These are phyloP conservation scores for Ustilago cynodontis DNA, from an alignment of 1,284 basidiomycete genomes.

Conservation along the genomic window DNA sequence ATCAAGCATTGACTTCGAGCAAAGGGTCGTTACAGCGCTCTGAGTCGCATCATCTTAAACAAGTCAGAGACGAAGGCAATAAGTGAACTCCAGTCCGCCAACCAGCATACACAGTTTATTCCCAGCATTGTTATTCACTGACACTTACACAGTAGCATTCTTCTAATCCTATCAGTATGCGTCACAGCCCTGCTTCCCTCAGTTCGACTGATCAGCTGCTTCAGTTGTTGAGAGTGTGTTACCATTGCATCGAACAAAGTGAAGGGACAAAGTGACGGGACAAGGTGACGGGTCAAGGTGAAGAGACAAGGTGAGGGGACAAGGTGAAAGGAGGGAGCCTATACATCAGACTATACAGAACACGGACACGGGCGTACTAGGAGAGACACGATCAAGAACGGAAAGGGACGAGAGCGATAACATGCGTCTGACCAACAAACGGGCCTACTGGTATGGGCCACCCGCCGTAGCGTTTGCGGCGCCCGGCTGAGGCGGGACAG, in stretches of 20 bases:
- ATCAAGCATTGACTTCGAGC: slow-evolving; percentile 16
- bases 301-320: no score
- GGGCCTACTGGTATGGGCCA: slow-evolving; percentile 1
- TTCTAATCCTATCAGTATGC: slow-evolving; percentile 2
- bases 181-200: not conserved
- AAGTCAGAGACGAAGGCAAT: slow-evolving; percentile 22
- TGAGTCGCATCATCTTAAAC: slow-evolving; percentile 36
- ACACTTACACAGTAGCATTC: not conserved
- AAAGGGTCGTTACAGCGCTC: slow-evolving; percentile 21
- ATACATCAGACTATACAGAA: not conserved
- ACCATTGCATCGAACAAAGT: slow-evolving; percentile 10
- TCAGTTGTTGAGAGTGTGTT: slow-evolving; percentile 11
- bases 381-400: not conserved
- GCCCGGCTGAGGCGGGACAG: not conserved
- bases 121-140: not conserved
- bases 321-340: not conserved
- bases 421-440: not conserved
- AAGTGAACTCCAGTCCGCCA: not conserved
- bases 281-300: no score
- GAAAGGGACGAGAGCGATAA: not conserved
- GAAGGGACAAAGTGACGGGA: no score
- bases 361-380: not conserved
- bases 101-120: not conserved
- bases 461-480: not conserved
- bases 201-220: not conserved